Base-by-base conservation (phyloP, 2,329 filamentous ascomycete genomes). In the Nigrograna mackinnonii region DNA sequence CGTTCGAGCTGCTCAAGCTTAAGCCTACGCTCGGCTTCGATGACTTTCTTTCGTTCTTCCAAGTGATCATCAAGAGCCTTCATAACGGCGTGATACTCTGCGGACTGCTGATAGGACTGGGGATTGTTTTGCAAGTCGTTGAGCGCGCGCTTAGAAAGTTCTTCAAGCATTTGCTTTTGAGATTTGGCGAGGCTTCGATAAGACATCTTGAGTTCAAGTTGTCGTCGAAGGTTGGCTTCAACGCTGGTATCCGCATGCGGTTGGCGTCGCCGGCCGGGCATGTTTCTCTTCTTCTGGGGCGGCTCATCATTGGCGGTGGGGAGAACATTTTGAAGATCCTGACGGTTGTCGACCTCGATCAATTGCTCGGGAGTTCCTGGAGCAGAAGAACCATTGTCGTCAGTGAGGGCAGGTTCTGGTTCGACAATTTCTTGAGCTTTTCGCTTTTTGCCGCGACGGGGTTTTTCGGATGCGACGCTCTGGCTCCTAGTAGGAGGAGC, bases 121-220 rank as follows among this genome's bases (percentile, higher is more conserved):
- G 78, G 73, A 38, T 82, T 74, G 36, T 77, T 70, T 47, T 82
- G 72, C 44, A 87, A 68, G 44, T 78, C 74, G 36, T 82, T 79
- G 44, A 85, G 68, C 38, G 73, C 78, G 22, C 82, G 76, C 39
- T 82, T 79, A 14, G 83, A 83, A 16, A 89, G 73, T 58, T 87
- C 84, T 44, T 83, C 81, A 12, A 87, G 72, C 7, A 83, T 77
- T 13, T 80, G 79, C 64, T 86, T 87, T 54, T 87, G 68, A 21
- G 79, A 75, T 53, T 80, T 78, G 44, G 82, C 77, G 38, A 89
- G 78, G 44, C 78, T 72, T n/a, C 81, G 77, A 65, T 82, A 89
- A 18, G 76, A 75, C 42, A 82, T 80, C 64, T 85, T 85, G 55
- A 89, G 73, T 54, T 86, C 79, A 52, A 85, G 77, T 60, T 85